phyloP scores from a whole-genome alignment of 1,139 yeast genomes.

The Lodderomyces orthopsilosis region DNA sequence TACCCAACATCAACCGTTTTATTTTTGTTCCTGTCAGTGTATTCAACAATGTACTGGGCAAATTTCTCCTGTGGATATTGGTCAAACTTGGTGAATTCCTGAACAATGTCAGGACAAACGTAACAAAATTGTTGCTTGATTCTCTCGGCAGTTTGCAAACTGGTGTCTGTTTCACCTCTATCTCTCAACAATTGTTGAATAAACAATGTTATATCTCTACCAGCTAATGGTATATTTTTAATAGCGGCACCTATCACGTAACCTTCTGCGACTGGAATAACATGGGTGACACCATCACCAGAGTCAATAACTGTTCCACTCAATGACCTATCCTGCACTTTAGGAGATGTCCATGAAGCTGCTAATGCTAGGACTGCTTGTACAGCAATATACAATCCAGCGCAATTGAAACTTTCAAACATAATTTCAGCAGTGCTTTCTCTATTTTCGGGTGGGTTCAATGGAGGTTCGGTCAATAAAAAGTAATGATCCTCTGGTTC shows the following conservation, averaged over 20 bases:
- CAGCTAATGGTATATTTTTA: conserved; percentile 96
- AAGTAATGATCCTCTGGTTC: conserved; percentile 99
- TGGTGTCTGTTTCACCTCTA: conserved; percentile 93
- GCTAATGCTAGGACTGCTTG: conserved; percentile 98
- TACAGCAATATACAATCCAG: conserved; percentile 96
- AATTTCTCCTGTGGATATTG: conserved; percentile 86
- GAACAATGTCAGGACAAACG: conserved; percentile 96
- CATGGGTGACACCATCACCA: conserved; percentile 98
- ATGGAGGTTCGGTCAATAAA: conserved; percentile 93
- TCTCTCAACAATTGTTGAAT: conserved; percentile 93
- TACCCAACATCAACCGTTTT: conserved; percentile 89
- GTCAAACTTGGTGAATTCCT: conserved; percentile 92
- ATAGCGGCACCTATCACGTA: conserved; percentile 97
- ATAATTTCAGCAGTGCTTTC: conserved; percentile 97
- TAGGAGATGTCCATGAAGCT: conserved; percentile 97
- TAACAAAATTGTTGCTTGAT: conserved; percentile 96
- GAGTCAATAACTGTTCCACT: conserved; percentile 98
- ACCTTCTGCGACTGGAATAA: conserved; percentile 98
- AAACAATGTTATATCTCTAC: conserved; percentile 92
- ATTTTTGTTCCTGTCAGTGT: conserved; percentile 61
- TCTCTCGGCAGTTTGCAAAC: conserved; percentile 91
- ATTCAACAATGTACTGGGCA: conserved; percentile 89
- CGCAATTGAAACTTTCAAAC: conserved; percentile 98
- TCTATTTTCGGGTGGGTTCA: conserved; percentile 97
- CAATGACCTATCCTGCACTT: conserved; percentile 89